A percentile compares a stretch with the other conserved stretches of the same genome.
These are phyloP conservation scores for Aspergillus sp. DNA, from an alignment of 2,329 filamentous ascomycete genomes.

Conservation along the genomic window DNA sequence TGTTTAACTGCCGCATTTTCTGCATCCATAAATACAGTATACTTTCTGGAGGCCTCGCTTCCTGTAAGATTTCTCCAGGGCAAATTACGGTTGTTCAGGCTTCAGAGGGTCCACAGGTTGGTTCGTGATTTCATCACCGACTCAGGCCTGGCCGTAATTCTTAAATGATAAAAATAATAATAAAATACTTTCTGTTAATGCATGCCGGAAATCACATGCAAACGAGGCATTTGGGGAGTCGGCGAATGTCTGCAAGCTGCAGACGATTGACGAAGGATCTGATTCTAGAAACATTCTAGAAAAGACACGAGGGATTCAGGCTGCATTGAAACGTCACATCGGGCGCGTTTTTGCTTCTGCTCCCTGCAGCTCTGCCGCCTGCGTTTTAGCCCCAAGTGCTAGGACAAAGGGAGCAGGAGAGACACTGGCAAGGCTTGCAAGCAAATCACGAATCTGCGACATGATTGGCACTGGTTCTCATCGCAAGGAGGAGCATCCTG, in stretches of 20 bases:
- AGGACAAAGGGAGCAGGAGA: not conserved
- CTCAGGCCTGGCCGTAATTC: not conserved
- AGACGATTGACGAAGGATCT: not conserved
- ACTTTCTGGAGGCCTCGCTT: too few relatives aligned
- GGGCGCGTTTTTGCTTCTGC: conserved; percentile 4
- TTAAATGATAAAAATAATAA: not conserved
- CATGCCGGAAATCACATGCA: not conserved
- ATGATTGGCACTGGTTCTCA: too few relatives aligned
- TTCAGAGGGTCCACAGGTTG: not conserved
- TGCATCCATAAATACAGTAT: too few relatives aligned
- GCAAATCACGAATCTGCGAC: not conserved
- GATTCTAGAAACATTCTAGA: conserved; percentile 19
- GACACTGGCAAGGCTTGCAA: not conserved
- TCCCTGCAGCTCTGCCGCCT: not conserved
- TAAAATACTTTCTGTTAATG: not conserved
- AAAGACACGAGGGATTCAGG: not conserved
- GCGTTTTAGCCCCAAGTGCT: not conserved
- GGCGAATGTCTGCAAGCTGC: too few relatives aligned
- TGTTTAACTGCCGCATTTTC: not conserved
- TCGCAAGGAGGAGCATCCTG: not conserved
- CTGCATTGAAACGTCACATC: conserved; percentile 1
- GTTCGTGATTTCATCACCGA: not conserved
- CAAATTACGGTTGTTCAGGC: not conserved
- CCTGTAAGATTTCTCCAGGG: not conserved
- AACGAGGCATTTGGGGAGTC: not conserved